Percentiles rank a stretch among this genome's conserved stretches.
Conservation (phyloP, 495 filamentous ascomycete species). For the Penicillium bialowiezense region DNA sequence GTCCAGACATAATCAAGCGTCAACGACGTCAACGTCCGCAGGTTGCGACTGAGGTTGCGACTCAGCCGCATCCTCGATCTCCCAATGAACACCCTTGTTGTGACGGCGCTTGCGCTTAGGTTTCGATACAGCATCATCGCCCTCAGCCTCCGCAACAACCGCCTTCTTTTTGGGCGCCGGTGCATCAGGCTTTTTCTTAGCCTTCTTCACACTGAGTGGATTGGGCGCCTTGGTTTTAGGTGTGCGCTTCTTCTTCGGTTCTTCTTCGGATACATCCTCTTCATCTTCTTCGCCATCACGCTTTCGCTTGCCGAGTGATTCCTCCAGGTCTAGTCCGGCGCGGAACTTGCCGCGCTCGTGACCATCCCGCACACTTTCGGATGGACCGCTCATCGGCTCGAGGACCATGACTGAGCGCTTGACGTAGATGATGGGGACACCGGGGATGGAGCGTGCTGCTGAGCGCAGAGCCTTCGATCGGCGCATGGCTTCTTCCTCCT, state of each 20-base stretch:
- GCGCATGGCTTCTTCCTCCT: conserved; percentile 35
- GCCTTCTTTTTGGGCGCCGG: conserved; percentile 20
- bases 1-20: conserved; percentile 13
- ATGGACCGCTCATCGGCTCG: conserved; percentile 76
- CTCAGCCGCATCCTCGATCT: conserved; percentile 16
- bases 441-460: conserved; percentile 50
- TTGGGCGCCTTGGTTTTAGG: conserved; percentile 79
- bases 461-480: conserved; percentile 34
- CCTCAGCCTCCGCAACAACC: conserved; percentile 7
- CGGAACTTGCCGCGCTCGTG: conserved; percentile 77
- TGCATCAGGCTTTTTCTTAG: conserved; percentile 49
- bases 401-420: conserved; percentile 85
- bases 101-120: conserved; percentile 50
- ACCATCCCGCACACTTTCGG: conserved; percentile 57
- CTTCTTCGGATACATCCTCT: conserved; percentile 32
- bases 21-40: conserved; percentile 26
- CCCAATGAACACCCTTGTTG: conserved; percentile 30
- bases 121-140: conserved; percentile 18
- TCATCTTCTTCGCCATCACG: conserved; percentile 27
- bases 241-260: conserved; percentile 55
- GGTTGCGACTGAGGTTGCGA: conserved; percentile 21
- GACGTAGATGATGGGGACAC: conserved; percentile 79
- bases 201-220: conserved; percentile 85
- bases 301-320: conserved; percentile 41
- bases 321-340: conserved; percentile 57